Evolutionary conservation across 2,329 filamentous ascomycete genomes (phyloP).

Genomic region (Venturiaceae sp.): DNA sequence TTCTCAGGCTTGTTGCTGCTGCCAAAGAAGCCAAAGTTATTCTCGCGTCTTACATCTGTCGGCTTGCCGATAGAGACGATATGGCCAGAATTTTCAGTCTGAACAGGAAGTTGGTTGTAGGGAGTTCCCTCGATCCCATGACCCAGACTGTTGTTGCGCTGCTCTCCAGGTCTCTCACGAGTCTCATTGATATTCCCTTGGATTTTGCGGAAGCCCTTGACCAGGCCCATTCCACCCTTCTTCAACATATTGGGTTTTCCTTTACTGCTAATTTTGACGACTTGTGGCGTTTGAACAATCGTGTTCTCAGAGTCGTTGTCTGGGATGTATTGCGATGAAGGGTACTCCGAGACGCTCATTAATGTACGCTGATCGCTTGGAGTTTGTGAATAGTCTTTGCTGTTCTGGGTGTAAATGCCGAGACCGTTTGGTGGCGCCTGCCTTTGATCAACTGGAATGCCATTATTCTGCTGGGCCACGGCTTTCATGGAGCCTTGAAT

Average conservation of each 20-base stretch:
- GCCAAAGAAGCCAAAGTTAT: slow-evolving; percentile 9
- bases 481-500: slow-evolving; percentile 49
- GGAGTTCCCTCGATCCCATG: slow-evolving; percentile 17
- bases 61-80: background rate
- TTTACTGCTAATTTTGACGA: slow-evolving; percentile 72
- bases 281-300: slow-evolving; percentile 67
- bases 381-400: slow-evolving; percentile 27
- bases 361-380: slow-evolving; percentile 30
- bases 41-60: background rate
- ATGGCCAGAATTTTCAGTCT: background rate
- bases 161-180: background rate
- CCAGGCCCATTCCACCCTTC: slow-evolving; percentile 87
- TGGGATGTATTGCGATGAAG: slow-evolving; percentile 30
- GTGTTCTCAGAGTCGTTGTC: slow-evolving; percentile 57
- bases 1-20: background rate
- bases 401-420: slow-evolving; percentile 45
- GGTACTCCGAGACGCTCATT: slow-evolving; percentile 25
- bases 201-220: slow-evolving; percentile 90
- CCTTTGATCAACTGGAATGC: slow-evolving; percentile 38
- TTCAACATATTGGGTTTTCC: slow-evolving; percentile 96
- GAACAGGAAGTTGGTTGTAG: slow-evolving; percentile 14
- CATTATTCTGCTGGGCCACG: slow-evolving; percentile 9
- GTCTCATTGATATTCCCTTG: background rate
- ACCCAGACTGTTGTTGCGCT: slow-evolving; percentile 1
- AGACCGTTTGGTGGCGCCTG: slow-evolving; percentile 43